Evolutionary conservation across 2,329 filamentous ascomycete genomes (phyloP).

Genomic region (Penicillium sp.): DNA sequence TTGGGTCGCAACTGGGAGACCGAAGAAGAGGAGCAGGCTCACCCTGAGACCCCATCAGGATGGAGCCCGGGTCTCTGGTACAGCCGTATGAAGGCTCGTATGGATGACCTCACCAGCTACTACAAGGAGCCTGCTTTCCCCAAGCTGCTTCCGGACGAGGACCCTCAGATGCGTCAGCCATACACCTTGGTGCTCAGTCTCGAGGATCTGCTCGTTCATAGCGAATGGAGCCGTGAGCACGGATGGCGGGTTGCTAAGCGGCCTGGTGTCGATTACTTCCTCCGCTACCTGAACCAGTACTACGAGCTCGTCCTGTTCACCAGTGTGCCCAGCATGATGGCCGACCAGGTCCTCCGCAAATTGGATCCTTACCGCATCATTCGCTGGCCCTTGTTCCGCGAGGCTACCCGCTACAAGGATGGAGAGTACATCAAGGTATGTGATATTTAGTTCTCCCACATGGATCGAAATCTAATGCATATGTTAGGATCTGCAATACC

Average conservation of each 20-base stretch:
- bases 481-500: constrained; percentile 82
- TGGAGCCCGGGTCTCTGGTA: constrained; percentile 75
- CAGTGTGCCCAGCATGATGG: constrained; percentile 75
- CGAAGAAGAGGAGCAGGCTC: constrained; percentile 65
- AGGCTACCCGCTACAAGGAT: constrained; percentile 95
- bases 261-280: constrained; percentile 93
- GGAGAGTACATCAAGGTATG: constrained; percentile 91
- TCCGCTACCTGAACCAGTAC: constrained; percentile 94
- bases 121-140: constrained; percentile 95
- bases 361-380: constrained; percentile 93
- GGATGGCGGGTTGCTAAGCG: constrained; percentile 95
- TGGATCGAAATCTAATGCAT: constrained; percentile 22
- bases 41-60: constrained; percentile 72
- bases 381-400: constrained; percentile 89
- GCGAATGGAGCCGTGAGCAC: constrained; percentile 88
- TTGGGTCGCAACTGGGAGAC: constrained; percentile 83
- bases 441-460: background rate
- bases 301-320: constrained; percentile 98
- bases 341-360: constrained; percentile 84
- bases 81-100: constrained; percentile 70
- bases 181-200: constrained; percentile 90
- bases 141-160: constrained; percentile 72
- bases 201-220: constrained; percentile 91
- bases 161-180: constrained; percentile 75
- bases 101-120: constrained; percentile 74